Base-by-base conservation (phyloP, 1,284 basidiomycete genomes). In the Psilocybe mexicana region DNA sequence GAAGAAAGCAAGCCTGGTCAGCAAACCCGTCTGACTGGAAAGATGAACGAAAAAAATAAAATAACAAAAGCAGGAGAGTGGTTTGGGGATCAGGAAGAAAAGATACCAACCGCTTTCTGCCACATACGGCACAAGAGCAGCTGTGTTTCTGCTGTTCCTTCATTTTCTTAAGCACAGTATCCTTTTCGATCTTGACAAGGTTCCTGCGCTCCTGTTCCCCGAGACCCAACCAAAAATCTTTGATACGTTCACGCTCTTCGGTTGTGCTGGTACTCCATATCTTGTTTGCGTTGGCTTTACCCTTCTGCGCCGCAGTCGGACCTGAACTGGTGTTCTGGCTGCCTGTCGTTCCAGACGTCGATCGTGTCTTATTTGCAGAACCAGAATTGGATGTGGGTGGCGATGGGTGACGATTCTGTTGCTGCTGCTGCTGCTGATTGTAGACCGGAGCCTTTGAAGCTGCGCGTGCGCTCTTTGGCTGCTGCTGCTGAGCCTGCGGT, bases 101-200 rank as follows among this genome's bases (percentile, higher is more conserved):
- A 66, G 57, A 68, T 62, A 85, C 91, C 65, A 71, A 93, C 90
- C 94, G 90, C 83, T 99, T 99, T 70, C 96, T 82, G 42, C 94
- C 94, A 76, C 96, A 99, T 36, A 99, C 96, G 23, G 94, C 95
- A 76, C 96, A 99, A 63, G 87, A 88, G 73, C 96, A 99, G 62
- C 87, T 90, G 72, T 97, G 94, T 71, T 93, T 93, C 83, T 97
- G 95, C 80, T 97, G 94, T 74, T 97, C 96, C 81, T 98, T 98
- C 94, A 99, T 98, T 86, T 97, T 98, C 73, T 86, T 87, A 61
- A 98, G 78, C 28, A 99, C 96, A 12, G 93, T 93, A 72, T 98
- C 94, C 78, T 98, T 98, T 80, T 99, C 96, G 67, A 98, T 87
- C 79, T 93, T 92, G 71, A 99, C 92, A 58, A 99, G 84, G 73